These are phyloP conservation scores for Volvariella volvacea DNA, from an alignment of 1,284 basidiomycete genomes.

Conservation along the genomic window DNA sequence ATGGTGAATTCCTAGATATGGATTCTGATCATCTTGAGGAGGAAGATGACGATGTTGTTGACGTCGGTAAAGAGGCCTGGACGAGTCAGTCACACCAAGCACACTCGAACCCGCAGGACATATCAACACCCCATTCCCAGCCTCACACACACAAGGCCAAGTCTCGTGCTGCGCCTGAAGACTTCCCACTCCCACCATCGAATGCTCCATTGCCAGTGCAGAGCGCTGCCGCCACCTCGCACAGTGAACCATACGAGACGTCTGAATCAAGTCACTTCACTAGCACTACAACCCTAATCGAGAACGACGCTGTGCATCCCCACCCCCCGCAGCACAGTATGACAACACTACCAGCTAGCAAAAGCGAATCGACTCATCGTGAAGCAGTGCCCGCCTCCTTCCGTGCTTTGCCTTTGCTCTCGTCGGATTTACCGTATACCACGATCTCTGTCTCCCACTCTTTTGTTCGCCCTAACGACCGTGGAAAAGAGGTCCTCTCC, in stretches of 20 bases:
- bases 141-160: constrained; percentile 12
- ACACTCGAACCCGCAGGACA: not conserved
- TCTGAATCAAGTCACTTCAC: not conserved
- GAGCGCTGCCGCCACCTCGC: constrained; percentile 8
- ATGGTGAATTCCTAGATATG: constrained; percentile 57
- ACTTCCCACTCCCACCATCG: constrained; percentile 35
- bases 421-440: constrained; percentile 61
- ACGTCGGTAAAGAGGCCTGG: constrained; percentile 20
- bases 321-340: not conserved
- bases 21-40: constrained; percentile 43
- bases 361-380: not conserved
- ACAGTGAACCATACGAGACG: not conserved
- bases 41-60: constrained; percentile 38
- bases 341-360: not conserved
- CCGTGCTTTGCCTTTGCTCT: constrained; percentile 65
- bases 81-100: constrained; percentile 20
- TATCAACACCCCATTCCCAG: not conserved
- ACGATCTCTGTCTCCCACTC: constrained; percentile 62
- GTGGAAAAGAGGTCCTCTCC: constrained; percentile 81
- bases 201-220: constrained; percentile 19
- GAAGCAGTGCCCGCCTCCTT: constrained; percentile 33
- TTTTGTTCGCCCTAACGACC: constrained; percentile 77
- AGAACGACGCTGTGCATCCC: not conserved
- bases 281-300: not conserved
- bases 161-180: constrained; percentile 29